Evolutionary conservation across 148 eudicot genomes (phyloP).

Genomic region (Selenicereus undatus): DNA sequence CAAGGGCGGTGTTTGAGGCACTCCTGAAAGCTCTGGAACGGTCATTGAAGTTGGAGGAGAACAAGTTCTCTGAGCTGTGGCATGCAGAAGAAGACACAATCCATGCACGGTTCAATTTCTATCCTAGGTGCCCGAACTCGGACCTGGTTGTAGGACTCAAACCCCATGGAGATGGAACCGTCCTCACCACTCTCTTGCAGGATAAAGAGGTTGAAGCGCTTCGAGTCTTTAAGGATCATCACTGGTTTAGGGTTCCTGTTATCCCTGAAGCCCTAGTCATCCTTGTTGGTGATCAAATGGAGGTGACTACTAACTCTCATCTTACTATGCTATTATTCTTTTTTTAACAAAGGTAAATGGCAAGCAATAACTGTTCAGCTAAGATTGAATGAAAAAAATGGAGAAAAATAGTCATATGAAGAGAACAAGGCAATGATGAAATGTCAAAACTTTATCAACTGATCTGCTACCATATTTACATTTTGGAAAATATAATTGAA

Average conservation of each 20-base stretch:
- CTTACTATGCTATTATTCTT: background rate
- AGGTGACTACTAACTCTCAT: slow-evolving; percentile 21
- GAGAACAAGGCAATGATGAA: too few relatives aligned
- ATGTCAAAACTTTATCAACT: too few relatives aligned
- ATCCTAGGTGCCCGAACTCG: slow-evolving; percentile 40
- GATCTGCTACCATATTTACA: too few relatives aligned
- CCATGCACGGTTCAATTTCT: slow-evolving; percentile 42
- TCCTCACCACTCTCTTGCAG: slow-evolving; percentile 43
- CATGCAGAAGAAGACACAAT: slow-evolving; percentile 16
- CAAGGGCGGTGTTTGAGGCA: slow-evolving; percentile 14
- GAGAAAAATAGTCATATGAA: too few relatives aligned
- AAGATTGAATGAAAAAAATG: too few relatives aligned
- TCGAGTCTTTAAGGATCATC: slow-evolving; percentile 36
- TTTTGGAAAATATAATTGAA: too few relatives aligned
- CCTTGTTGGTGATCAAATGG: slow-evolving; percentile 44
- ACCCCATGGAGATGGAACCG: slow-evolving; percentile 47
- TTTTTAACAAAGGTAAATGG: background rate
- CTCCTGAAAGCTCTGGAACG: slow-evolving; percentile 36
- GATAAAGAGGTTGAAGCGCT: slow-evolving; percentile 52
- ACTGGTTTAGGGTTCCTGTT: slow-evolving; percentile 49
- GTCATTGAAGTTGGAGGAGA: slow-evolving; percentile 40
- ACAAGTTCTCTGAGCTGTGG: slow-evolving; percentile 31
- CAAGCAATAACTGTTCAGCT: too few relatives aligned
- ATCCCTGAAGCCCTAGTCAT: slow-evolving; percentile 40
- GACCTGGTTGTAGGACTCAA: slow-evolving; percentile 31